phyloP scores from a whole-genome alignment of 495 filamentous ascomycete genomes.

The Penicillium mononematosum region DNA sequence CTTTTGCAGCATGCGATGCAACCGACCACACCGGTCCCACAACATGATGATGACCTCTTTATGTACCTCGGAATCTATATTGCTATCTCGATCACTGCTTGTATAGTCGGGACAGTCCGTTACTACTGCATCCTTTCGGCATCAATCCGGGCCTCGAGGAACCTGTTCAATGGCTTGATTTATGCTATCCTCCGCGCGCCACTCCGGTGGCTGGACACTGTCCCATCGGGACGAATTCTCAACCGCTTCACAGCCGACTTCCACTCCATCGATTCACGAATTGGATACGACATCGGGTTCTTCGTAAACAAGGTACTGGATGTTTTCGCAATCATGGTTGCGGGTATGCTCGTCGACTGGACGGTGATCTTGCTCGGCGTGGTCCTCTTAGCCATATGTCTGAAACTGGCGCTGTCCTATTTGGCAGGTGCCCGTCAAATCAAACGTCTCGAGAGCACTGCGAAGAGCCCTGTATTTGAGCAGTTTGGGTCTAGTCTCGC shows the following conservation, averaged over 20 bases:
- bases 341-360: conserved; percentile 34
- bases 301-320: conserved; percentile 46
- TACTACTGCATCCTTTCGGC: conserved; percentile 57
- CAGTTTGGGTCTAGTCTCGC: conserved; percentile 68
- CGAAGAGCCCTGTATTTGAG: conserved; percentile 76
- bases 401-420: conserved; percentile 58
- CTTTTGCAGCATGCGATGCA: conserved; percentile 26
- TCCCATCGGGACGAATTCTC: conserved; percentile 72
- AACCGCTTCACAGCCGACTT: conserved; percentile 84
- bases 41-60: conserved; percentile 31
- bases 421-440: conserved; percentile 69
- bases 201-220: conserved; percentile 76
- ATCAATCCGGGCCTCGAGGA: conserved; percentile 57
- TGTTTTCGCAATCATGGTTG: conserved; percentile 35
- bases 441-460: conserved; percentile 71
- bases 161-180: conserved; percentile 62
- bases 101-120: conserved; percentile 54
- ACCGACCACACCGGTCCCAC: neutral
- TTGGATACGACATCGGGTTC: conserved; percentile 60
- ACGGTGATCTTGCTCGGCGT: conserved; percentile 30
- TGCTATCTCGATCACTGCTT: conserved; percentile 54
- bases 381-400: conserved; percentile 42
- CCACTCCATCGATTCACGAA: conserved; percentile 62
- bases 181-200: conserved; percentile 67
- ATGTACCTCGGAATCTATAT: conserved; percentile 72